A percentile compares a stretch with the other conserved stretches of the same genome.
Evolutionary conservation across 208 protist genomes (phyloP).

Genomic region (Willaertia magna): DNA sequence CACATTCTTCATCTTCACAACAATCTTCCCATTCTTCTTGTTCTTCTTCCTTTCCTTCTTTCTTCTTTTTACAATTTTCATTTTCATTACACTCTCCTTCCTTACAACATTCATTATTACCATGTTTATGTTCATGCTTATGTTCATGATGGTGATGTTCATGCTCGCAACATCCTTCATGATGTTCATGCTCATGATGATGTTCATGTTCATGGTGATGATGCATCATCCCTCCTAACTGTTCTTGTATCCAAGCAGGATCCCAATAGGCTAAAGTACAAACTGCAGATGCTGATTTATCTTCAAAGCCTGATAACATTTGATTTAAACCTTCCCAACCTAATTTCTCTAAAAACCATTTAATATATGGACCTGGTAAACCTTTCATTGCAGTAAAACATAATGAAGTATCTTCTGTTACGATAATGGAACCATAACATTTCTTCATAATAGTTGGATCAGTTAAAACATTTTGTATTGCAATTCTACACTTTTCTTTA

Average conservation of each 20-base stretch:
- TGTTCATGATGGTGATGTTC: neutral
- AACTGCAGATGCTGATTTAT: slow-evolving; percentile 64
- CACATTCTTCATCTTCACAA: neutral
- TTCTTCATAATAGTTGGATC: neutral
- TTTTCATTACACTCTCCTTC: neutral
- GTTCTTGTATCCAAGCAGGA: neutral
- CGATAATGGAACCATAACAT: slow-evolving; percentile 29
- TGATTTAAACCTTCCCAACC: slow-evolving; percentile 72
- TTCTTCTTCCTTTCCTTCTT: neutral
- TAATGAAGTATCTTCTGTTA: slow-evolving; percentile 92
- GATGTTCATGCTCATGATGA: neutral
- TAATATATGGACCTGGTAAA: slow-evolving; percentile 93
- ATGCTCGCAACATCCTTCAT: neutral
- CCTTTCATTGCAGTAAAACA: slow-evolving; percentile 87
- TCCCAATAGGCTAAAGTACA: slow-evolving; percentile 52
- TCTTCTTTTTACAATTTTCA: neutral
- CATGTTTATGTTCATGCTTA: neutral
- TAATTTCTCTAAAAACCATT: slow-evolving; percentile 88
- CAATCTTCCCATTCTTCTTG: neutral
- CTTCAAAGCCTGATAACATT: slow-evolving; percentile 68
- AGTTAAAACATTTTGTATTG: slow-evolving; percentile 39
- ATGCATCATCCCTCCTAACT: neutral
- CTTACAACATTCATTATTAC: neutral
- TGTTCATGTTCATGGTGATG: neutral
- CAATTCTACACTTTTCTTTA: slow-evolving; percentile 71